Conservation (phyloP, 2,329 filamentous ascomycete genomes). For the Penicillium hesseltinei region DNA sequence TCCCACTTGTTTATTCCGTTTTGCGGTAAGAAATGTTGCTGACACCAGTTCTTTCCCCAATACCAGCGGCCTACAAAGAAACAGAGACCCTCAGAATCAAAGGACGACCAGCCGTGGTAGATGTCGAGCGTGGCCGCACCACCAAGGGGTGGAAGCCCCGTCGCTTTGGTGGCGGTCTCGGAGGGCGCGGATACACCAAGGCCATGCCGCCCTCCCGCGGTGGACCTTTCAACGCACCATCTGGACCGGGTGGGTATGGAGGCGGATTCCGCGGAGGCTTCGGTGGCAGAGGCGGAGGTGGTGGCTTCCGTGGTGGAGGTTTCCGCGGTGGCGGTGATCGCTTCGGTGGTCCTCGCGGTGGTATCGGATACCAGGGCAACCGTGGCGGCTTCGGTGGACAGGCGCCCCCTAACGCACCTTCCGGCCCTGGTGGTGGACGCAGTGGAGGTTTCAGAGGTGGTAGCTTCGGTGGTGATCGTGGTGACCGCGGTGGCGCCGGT, state of each 20-base stretch:
- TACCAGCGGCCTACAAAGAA: slow-evolving; percentile 84
- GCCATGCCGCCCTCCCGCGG: slow-evolving; percentile 68
- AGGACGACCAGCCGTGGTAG: slow-evolving; percentile 86
- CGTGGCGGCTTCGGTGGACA: slow-evolving; percentile 51
- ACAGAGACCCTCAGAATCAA: slow-evolving; percentile 89
- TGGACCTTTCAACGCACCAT: slow-evolving; percentile 58
- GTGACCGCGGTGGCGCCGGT: slow-evolving; percentile 43
- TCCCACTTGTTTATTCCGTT: background rate
- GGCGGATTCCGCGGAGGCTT: slow-evolving; percentile 56
- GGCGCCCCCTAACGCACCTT: slow-evolving; percentile 51
- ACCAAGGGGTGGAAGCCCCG: slow-evolving; percentile 91
- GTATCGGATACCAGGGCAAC: slow-evolving; percentile 59
- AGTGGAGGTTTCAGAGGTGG: slow-evolving; percentile 51
- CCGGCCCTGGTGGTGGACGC: slow-evolving; percentile 56
- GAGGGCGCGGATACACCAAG: slow-evolving; percentile 90
- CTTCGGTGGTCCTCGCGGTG: slow-evolving; percentile 49
- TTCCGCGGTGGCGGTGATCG: slow-evolving; percentile 51
- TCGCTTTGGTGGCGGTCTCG: slow-evolving; percentile 86
- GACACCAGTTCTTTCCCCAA: slow-evolving; percentile 39
- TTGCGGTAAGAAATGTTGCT: slow-evolving; percentile 32
- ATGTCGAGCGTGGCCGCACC: slow-evolving; percentile 93
- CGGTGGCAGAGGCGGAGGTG: slow-evolving; percentile 43
- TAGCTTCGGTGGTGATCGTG: slow-evolving; percentile 41
- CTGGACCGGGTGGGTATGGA: slow-evolving; percentile 56
- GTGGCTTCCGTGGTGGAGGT: slow-evolving; percentile 47